Conservation (phyloP, 768 basidiomycete species). For the Multifurca ochricompacta region DNA sequence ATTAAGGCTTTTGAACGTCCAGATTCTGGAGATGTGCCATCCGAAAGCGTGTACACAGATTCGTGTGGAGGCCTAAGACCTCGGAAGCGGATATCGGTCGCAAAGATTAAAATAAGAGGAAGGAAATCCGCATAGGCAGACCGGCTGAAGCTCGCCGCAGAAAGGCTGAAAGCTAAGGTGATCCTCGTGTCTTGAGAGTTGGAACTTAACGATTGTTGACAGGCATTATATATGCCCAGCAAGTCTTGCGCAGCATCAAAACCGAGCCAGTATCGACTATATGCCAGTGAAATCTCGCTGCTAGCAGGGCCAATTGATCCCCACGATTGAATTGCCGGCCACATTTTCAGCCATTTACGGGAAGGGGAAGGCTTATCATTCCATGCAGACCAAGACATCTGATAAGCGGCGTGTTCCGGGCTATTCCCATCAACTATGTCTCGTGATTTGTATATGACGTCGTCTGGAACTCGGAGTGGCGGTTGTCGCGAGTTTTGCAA, state of each 20-base stretch:
- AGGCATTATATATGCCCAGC: constrained; percentile 5
- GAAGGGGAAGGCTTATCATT: not conserved
- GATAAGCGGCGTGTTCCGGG: not conserved
- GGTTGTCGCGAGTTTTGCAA: too few species aligned
- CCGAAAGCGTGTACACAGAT: not conserved
- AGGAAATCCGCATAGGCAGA: not conserved
- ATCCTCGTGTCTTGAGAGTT: not conserved
- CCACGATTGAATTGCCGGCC: not conserved
- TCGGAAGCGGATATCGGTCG: not conserved
- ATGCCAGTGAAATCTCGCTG: not conserved
- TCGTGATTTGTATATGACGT: not conserved
- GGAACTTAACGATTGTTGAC: not conserved
- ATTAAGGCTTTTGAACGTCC: too few species aligned
- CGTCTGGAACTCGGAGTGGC: too few species aligned
- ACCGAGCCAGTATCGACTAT: constrained; percentile 10
- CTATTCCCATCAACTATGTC: not conserved
- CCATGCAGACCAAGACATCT: constrained; percentile 1
- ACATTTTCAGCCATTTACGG: not conserved
- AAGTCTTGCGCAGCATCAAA: constrained; percentile 1
- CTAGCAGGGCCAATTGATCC: not conserved
- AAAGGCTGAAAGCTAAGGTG: not conserved
- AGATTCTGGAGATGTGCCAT: not conserved
- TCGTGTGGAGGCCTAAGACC: not conserved
- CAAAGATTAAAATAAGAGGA: not conserved
- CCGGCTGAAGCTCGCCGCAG: not conserved